Conservation (phyloP, 257 asterid genomes). For the Solanum peruvianum region DNA sequence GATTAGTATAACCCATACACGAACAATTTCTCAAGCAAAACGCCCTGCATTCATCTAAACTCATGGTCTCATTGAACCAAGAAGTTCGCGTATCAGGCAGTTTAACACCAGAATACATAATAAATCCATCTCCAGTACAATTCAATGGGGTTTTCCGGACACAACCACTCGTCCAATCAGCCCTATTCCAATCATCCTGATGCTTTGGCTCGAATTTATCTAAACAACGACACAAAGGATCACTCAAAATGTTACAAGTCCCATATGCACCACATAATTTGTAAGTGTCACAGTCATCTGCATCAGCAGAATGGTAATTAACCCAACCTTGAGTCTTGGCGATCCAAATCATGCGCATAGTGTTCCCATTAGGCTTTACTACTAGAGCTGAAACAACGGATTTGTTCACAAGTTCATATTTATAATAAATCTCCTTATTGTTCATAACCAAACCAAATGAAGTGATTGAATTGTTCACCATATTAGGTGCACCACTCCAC, state of each 20-base stretch:
- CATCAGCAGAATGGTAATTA: conserved; percentile 1
- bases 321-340: conserved; percentile 5
- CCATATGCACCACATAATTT: conserved; percentile 14
- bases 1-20: conserved; percentile 15
- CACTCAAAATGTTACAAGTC: background rate
- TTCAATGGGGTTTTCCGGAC: background rate
- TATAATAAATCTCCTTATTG: conserved; percentile 8
- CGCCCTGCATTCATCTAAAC: conserved; percentile 8
- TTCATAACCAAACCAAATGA: background rate
- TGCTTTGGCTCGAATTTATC: conserved; percentile 8
- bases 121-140: conserved; percentile 13
- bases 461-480: background rate
- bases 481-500: conserved; percentile 14
- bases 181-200: conserved; percentile 1
- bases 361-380: background rate
- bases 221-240: conserved; percentile 14
- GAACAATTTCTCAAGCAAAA: conserved; percentile 15
- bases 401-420: background rate
- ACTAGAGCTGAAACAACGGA: conserved; percentile 3
- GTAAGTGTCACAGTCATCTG: conserved; percentile 16
- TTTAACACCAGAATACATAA: conserved; percentile 11
- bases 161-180: conserved; percentile 19
- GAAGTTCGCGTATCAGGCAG: conserved; percentile 8
- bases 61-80: conserved; percentile 3
- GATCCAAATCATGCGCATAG: background rate